Conservation (phyloP, 306 rosid genomes). For the Casuarina cunninghamiana region DNA sequence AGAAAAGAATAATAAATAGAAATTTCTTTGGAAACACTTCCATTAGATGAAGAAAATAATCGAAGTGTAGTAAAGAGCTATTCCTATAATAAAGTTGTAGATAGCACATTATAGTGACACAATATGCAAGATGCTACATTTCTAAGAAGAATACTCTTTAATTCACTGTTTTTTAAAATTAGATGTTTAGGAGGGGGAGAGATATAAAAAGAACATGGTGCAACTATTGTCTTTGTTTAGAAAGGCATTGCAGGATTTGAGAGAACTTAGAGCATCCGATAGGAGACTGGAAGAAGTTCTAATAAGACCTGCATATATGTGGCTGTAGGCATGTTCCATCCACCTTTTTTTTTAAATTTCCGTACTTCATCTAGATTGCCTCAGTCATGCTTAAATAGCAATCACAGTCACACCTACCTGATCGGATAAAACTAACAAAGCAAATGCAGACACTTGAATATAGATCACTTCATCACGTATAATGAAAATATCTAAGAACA, state of each 20-base stretch:
- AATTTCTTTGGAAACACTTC: conserved; percentile 9
- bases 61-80: neutral
- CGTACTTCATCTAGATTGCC: neutral
- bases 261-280: neutral
- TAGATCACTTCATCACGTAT: neutral
- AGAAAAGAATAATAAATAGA: conserved; percentile 9
- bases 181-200: neutral
- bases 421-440: conserved; percentile 13
- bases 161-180: neutral
- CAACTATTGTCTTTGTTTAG: neutral
- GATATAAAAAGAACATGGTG: neutral
- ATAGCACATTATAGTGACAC: neutral
- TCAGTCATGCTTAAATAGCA: neutral
- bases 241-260: neutral
- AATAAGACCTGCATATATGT: neutral
- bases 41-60: conserved; percentile 9
- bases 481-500: neutral
- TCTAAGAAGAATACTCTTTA: neutral
- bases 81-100: neutral
- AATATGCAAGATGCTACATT: neutral
- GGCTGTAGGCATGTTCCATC: neutral
- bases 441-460: neutral
- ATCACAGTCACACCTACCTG: neutral
- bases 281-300: conserved; percentile 1
- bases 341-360: neutral